A percentile compares a stretch with the other conserved stretches of the same genome.
These are phyloP conservation scores for Cladophialophora exuberans DNA, from an alignment of 2,329 filamentous ascomycete species.

Conservation along the genomic window DNA sequence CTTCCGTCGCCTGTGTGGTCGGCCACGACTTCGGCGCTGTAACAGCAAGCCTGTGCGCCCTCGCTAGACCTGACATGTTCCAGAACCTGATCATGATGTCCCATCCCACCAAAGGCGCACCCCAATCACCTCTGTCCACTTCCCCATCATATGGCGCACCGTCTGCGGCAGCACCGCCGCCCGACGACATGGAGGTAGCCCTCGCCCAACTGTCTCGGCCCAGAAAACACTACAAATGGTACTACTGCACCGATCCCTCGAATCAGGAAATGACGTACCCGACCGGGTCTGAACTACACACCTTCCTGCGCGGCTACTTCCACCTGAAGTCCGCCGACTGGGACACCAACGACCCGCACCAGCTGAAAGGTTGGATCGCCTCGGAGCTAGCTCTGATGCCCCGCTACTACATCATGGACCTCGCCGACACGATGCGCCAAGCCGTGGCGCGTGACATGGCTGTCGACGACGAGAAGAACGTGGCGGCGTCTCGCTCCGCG, in stretches of 20 bases:
- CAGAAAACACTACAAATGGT: conserved; percentile 72
- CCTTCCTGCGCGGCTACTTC: conserved; percentile 68
- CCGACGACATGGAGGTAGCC: conserved; percentile 30
- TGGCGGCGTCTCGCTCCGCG: conserved; percentile 21
- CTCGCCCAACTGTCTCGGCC: conserved; percentile 54
- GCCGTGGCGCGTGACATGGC: conserved; percentile 60
- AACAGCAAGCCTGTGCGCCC: conserved; percentile 60
- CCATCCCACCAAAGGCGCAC: conserved; percentile 63
- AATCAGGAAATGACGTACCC: conserved; percentile 42
- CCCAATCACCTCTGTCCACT: conserved; percentile 52
- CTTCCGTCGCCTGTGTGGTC: conserved; percentile 60
- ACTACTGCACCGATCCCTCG: conserved; percentile 44
- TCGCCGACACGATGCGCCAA: conserved; percentile 61
- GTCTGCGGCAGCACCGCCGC: conserved; percentile 18
- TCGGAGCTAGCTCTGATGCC: conserved; percentile 63
- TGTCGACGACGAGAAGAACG: conserved; percentile 50
- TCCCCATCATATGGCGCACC: conserved; percentile 35
- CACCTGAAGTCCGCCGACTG: conserved; percentile 69
- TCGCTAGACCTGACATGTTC: conserved; percentile 69
- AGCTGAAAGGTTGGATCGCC: conserved; percentile 61
- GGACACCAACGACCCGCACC: conserved; percentile 57
- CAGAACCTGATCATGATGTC: conserved; percentile 64
- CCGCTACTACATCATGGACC: conserved; percentile 69
- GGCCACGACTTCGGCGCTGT: conserved; percentile 71
- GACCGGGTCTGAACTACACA: conserved; percentile 54